Percentiles rank a stretch among this genome's conserved stretches.
Evolutionary conservation across 768 basidiomycete species (phyloP).

Genomic region (Phlebiopsis gigantea): DNA sequence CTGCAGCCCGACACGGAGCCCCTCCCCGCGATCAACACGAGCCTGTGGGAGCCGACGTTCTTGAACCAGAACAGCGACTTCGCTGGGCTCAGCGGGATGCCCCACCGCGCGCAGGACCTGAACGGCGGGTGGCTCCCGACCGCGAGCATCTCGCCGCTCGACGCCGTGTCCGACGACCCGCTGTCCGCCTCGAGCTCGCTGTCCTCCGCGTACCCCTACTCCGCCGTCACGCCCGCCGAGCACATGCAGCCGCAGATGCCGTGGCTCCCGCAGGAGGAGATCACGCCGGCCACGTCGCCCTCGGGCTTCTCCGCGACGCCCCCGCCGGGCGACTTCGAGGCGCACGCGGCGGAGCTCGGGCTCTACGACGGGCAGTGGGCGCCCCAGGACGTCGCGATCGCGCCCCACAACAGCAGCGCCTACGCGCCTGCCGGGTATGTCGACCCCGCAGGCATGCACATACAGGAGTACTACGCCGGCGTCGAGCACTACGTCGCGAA

Average conservation of each 20-base stretch:
- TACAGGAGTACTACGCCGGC: slow-evolving; percentile 6
- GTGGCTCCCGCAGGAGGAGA: slow-evolving; percentile 16
- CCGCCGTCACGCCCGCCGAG: slow-evolving; percentile 9
- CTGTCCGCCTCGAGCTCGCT: slow-evolving; percentile 8
- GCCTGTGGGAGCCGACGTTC: slow-evolving; percentile 43
- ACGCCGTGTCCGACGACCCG: slow-evolving; percentile 20
- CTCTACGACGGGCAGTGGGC: slow-evolving; percentile 9
- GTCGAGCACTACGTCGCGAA: not conserved
- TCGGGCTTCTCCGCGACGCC: slow-evolving; percentile 35
- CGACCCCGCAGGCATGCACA: not conserved
- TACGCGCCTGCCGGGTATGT: not conserved
- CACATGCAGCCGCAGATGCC: slow-evolving; percentile 10
- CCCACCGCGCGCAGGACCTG: not conserved
- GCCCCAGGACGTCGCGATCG: not conserved
- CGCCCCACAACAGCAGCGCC: not conserved
- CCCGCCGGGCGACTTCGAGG: slow-evolving; percentile 26
- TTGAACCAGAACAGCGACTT: slow-evolving; percentile 19
- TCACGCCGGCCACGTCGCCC: slow-evolving; percentile 30
- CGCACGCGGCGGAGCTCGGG: slow-evolving; percentile 4
- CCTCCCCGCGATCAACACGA: slow-evolving; percentile 44
- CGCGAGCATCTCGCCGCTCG: slow-evolving; percentile 23
- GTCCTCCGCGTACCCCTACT: slow-evolving; percentile 10
- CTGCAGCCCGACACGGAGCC: slow-evolving; percentile 42
- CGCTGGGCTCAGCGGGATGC: slow-evolving; percentile 21
- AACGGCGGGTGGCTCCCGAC: slow-evolving; percentile 2